Evolutionary conservation across 805 yeast genomes (phyloP).

Genomic region (Ogataea populi-albae): DNA sequence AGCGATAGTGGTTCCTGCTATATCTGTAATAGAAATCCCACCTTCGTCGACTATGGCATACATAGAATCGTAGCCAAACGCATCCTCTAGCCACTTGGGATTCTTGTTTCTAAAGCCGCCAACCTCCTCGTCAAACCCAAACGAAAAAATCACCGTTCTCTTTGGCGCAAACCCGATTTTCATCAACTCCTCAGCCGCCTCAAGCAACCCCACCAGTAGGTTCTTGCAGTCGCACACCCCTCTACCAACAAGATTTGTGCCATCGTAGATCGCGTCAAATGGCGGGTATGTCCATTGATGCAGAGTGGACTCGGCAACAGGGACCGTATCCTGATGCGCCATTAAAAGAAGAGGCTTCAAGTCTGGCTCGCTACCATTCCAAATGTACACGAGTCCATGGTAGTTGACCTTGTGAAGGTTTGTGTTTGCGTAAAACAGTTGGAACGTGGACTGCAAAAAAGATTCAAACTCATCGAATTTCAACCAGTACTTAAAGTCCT

Average conservation of each 20-base stretch:
- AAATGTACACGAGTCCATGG: slow-evolving; percentile 43
- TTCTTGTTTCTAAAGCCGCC: slow-evolving; percentile 38
- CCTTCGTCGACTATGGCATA: slow-evolving; percentile 48
- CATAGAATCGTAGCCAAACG: slow-evolving; percentile 42
- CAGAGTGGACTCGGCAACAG: slow-evolving; percentile 41
- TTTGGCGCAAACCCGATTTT: slow-evolving; percentile 37
- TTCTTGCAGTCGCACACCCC: slow-evolving; percentile 45
- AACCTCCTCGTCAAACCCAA: slow-evolving; percentile 52
- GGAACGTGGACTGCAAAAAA: slow-evolving; percentile 40
- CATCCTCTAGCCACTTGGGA: slow-evolving; percentile 32
- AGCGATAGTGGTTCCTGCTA: slow-evolving; percentile 39
- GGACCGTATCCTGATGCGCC: slow-evolving; percentile 55
- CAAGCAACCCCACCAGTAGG: slow-evolving; percentile 39
- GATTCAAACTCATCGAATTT: slow-evolving; percentile 35
- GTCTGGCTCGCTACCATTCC: slow-evolving; percentile 39
- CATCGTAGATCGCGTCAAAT: slow-evolving; percentile 38
- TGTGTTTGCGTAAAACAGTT: slow-evolving; percentile 33
- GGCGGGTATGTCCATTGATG: slow-evolving; percentile 40
- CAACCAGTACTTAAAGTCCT: slow-evolving; percentile 47
- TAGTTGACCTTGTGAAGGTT: slow-evolving; percentile 40
- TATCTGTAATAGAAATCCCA: slow-evolving; percentile 34
- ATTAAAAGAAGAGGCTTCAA: slow-evolving; percentile 45
- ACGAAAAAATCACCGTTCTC: slow-evolving; percentile 44
- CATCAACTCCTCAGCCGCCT: slow-evolving; percentile 30
- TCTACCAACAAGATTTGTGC: slow-evolving; percentile 37